Percentiles rank a stretch among this genome's conserved stretches.
Conservation (phyloP, 495 filamentous ascomycete genomes). For the Daldinia decipiens region DNA sequence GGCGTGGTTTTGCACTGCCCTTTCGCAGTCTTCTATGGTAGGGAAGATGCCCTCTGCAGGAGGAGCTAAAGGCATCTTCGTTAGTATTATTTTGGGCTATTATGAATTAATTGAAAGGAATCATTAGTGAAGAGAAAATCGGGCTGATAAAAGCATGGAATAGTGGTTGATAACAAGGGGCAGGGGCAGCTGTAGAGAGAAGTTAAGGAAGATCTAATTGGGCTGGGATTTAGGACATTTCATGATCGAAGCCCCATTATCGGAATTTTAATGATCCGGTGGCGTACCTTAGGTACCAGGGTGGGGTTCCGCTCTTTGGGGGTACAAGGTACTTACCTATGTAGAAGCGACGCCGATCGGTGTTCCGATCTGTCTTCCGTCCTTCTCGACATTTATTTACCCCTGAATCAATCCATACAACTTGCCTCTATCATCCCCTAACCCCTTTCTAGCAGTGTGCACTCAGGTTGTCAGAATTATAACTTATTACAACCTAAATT, state of each 20-base stretch:
- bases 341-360: not conserved
- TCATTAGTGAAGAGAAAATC: not conserved
- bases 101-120: conserved; percentile 2
- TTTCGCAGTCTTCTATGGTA: conserved; percentile 42
- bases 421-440: too few relatives aligned
- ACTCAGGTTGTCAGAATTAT: not conserved
- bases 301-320: too few relatives aligned
- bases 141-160: not conserved
- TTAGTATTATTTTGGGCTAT: not conserved
- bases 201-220: conserved; percentile 41
- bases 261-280: conserved; percentile 15
- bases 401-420: not conserved
- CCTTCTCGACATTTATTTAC: conserved; percentile 1
- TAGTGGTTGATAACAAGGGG: not conserved
- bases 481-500: not conserved
- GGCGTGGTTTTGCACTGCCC: conserved; percentile 42
- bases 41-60: conserved; percentile 43
- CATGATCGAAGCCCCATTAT: not conserved
- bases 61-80: conserved; percentile 43
- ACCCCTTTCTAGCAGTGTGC: not conserved
- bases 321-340: too few relatives aligned
- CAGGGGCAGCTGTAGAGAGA: conserved; percentile 31
- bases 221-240: conserved; percentile 1
- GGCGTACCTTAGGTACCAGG: too few relatives aligned
- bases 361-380: not conserved